Conservation (phyloP, 2,329 filamentous ascomycete genomes). For the Venturiaceae sp. region DNA sequence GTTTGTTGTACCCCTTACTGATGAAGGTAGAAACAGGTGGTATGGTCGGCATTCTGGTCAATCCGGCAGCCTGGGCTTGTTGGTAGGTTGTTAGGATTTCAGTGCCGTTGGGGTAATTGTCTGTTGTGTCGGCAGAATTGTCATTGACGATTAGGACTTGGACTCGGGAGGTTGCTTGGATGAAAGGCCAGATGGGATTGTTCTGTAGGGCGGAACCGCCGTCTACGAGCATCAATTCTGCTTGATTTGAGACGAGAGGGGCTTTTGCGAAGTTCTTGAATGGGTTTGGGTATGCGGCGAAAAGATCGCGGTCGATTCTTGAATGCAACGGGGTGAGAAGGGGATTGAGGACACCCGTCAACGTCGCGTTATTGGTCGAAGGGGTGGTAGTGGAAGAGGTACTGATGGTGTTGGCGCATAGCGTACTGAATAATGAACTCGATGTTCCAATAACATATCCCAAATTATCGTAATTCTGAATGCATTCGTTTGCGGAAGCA, state of each 20-base stretch:
- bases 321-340: constrained; percentile 21
- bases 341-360: constrained; percentile 16
- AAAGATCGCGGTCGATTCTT: constrained; percentile 23
- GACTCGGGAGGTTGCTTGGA: constrained; percentile 41
- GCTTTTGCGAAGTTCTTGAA: constrained; percentile 42
- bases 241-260: constrained; percentile 23
- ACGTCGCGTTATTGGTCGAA: neutral
- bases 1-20: constrained; percentile 47
- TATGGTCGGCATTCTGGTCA: constrained; percentile 49
- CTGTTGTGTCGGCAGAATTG: constrained; percentile 50
- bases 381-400: no score
- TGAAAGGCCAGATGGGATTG: constrained; percentile 42
- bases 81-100: constrained; percentile 49
- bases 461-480: constrained; percentile 38
- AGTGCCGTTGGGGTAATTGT: constrained; percentile 51
- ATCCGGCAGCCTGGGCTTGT: constrained; percentile 39
- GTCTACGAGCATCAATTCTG: constrained; percentile 37
- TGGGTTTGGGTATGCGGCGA: constrained; percentile 52
- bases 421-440: constrained; percentile 30
- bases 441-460: constrained; percentile 37
- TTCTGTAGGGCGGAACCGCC: constrained; percentile 41
- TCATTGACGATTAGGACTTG: constrained; percentile 58
- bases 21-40: constrained; percentile 48
- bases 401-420: constrained; percentile 14
- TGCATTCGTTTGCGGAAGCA: constrained; percentile 31